A percentile compares a stretch with the other conserved stretches of the same genome.
phyloP scores from a whole-genome alignment of 257 asterid species.

The Solanum habrochaites region DNA sequence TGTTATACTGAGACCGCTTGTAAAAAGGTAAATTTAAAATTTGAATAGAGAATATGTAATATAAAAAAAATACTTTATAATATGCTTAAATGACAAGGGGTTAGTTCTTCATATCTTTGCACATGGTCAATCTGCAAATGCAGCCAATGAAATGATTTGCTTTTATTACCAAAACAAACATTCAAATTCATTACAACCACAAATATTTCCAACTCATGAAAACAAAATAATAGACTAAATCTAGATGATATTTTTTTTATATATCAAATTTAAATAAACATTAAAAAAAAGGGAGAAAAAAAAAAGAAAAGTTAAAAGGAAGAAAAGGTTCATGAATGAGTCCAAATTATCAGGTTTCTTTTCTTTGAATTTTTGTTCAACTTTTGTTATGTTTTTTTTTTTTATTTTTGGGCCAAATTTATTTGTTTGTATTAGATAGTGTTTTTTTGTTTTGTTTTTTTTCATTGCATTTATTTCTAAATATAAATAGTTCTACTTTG shows the following conservation, averaged over 20 bases:
- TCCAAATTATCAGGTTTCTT: background rate
- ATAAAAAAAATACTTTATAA: background rate
- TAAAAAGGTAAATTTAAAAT: background rate
- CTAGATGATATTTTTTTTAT: background rate
- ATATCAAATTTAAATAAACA: background rate
- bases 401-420: background rate
- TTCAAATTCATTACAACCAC: background rate
- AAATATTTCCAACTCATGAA: background rate
- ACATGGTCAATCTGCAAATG: background rate
- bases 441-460: background rate
- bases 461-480: background rate
- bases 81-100: background rate
- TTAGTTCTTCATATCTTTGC: background rate
- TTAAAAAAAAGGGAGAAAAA: background rate
- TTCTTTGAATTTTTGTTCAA: background rate
- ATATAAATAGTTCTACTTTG: background rate
- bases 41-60: background rate
- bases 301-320: background rate
- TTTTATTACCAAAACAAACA: background rate
- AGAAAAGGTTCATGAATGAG: background rate
- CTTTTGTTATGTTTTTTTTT: background rate
- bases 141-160: constrained; percentile 3
- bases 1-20: background rate
- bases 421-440: background rate
- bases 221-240: background rate